phyloP scores from a whole-genome alignment of 768 basidiomycete genomes.

The Mycena vitilis region DNA sequence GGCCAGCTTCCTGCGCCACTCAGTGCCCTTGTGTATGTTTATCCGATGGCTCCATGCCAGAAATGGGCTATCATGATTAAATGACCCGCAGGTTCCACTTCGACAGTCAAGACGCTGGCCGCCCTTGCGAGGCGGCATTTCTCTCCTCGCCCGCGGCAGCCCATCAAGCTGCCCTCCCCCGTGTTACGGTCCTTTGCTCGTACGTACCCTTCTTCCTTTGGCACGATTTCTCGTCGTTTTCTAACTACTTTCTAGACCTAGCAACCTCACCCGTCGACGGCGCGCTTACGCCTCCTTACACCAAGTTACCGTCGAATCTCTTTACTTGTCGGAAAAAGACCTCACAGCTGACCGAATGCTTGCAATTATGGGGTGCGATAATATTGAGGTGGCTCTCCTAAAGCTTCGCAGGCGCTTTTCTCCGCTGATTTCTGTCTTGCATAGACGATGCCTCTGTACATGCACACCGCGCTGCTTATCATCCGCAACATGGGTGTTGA shows the following conservation, averaged over 20 bases:
- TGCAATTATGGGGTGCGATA: conserved; percentile 60
- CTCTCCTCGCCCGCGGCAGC: conserved; percentile 7
- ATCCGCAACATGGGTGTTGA: conserved; percentile 23
- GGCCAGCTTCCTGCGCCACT: conserved; percentile 57
- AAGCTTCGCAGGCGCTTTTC: too few relatives aligned
- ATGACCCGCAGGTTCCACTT: conserved; percentile 28
- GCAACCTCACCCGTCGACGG: conserved; percentile 29
- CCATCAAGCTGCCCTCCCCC: conserved; percentile 1
- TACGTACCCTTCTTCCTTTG: background rate
- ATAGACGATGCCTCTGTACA: conserved; percentile 35
- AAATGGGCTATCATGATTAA: too few relatives aligned
- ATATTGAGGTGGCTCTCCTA: too few relatives aligned
- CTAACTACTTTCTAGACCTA: conserved; percentile 16
- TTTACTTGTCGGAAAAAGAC: conserved; percentile 56
- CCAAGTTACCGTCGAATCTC: conserved; percentile 52
- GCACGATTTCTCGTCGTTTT: background rate
- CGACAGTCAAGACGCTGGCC: conserved; percentile 22
- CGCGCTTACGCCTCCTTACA: conserved; percentile 28
- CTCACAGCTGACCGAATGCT: conserved; percentile 63
- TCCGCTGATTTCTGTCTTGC: background rate
- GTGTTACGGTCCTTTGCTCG: conserved; percentile 37
- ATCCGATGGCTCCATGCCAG: too few relatives aligned
- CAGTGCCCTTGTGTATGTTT: conserved; percentile 59
- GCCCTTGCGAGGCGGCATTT: conserved; percentile 36
- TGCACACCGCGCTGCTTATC: conserved; percentile 32